Conservation (phyloP, 2,329 filamentous ascomycete species). For the Daldinia sp. region DNA sequence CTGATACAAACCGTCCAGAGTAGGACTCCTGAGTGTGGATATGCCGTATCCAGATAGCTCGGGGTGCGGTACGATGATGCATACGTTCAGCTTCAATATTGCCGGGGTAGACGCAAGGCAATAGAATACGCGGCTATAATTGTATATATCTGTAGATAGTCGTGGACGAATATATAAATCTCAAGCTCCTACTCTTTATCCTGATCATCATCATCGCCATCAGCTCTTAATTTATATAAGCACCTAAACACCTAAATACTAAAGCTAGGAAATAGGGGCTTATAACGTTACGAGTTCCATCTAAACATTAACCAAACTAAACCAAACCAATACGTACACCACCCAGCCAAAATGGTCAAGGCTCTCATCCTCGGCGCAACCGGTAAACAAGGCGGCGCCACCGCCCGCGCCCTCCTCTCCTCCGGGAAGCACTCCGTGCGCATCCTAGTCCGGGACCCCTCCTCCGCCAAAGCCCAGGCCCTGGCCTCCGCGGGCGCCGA, state of each 20-base stretch:
- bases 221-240: not conserved
- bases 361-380: constrained; percentile 33
- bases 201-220: not conserved
- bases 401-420: constrained; percentile 24
- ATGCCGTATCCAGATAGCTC: not conserved
- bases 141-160: not conserved
- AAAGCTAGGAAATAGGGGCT: no score
- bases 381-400: constrained; percentile 28
- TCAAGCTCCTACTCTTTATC: not conserved
- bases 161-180: not conserved
- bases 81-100: not conserved
- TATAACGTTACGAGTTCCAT: not conserved
- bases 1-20: not conserved
- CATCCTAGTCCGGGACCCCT: constrained; percentile 21
- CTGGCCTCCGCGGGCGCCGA: constrained; percentile 23
- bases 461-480: constrained; percentile 15
- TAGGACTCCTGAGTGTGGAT: not conserved
- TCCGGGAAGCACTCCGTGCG: constrained; percentile 23
- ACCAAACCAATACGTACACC: not conserved
- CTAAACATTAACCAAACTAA: no score
- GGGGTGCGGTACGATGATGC: not conserved
- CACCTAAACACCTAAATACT: no score
- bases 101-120: not conserved
- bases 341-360: constrained; percentile 28
- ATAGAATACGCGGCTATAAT: no score